A percentile compares a stretch with the other conserved stretches of the same genome.
Conservation (phyloP, 2,329 filamentous ascomycete genomes). For the Penicillium sp. region DNA sequence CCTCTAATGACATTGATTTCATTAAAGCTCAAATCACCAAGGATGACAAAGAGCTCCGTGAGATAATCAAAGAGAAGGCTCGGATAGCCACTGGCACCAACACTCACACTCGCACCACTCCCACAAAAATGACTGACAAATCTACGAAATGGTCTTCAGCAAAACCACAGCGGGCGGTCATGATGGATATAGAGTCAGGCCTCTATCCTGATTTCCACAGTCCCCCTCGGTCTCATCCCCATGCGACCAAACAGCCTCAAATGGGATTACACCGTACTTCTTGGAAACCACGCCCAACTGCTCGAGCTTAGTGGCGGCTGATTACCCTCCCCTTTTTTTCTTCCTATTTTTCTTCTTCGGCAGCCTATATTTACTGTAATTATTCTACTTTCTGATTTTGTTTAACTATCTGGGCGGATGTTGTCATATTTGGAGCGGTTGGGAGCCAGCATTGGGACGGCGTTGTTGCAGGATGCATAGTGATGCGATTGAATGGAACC, state of each 20-base stretch:
- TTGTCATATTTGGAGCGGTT: slow-evolving; percentile 18
- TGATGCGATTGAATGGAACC: slow-evolving; percentile 8
- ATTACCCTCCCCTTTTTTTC: slow-evolving; percentile 13
- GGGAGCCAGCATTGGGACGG: slow-evolving; percentile 33
- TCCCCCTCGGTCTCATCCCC: slow-evolving; percentile 16
- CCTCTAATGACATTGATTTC: slow-evolving; percentile 58
- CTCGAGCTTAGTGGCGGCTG: slow-evolving; percentile 25
- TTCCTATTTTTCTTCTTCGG: slow-evolving; percentile 10
- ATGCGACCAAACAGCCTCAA: slow-evolving; percentile 34
- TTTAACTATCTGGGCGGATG: slow-evolving; percentile 14
- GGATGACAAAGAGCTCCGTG: slow-evolving; percentile 69
- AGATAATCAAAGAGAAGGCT: slow-evolving; percentile 65
- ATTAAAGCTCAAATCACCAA: slow-evolving; percentile 80
- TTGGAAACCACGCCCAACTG: slow-evolving; percentile 36
- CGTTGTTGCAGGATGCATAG: slow-evolving; percentile 26
- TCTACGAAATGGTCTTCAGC: slow-evolving; percentile 31
- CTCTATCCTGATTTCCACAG: slow-evolving; percentile 35
- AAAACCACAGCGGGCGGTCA: slow-evolving; percentile 45
- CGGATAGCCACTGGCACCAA: slow-evolving; percentile 35
- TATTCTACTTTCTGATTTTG: slow-evolving; percentile 12
- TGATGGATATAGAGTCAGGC: slow-evolving; percentile 45
- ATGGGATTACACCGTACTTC: slow-evolving; percentile 33
- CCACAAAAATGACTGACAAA: slow-evolving; percentile 31
- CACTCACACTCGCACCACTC: slow-evolving; percentile 16
- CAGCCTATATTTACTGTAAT: slow-evolving; percentile 25